These are phyloP conservation scores for Debaryomyces nepalensis DNA, from an alignment of 1,139 yeast species.

Conservation along the genomic window DNA sequence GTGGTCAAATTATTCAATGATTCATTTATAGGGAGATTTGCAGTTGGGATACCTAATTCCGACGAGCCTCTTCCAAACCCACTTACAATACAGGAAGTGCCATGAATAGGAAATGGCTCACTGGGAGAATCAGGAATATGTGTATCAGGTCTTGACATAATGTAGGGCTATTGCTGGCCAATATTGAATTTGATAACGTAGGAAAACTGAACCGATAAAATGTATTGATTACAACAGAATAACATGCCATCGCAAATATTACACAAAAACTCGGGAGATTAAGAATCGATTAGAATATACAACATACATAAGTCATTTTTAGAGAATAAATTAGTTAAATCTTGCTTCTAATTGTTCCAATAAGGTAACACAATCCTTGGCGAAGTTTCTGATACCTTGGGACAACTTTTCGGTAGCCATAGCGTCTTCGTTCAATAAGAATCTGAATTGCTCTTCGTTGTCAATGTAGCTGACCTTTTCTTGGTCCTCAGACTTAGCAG, in stretches of 20 bases:
- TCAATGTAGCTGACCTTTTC: conserved; percentile 82
- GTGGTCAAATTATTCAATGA: conserved; percentile 57
- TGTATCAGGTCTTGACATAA: conserved; percentile 36
- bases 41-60: conserved; percentile 94
- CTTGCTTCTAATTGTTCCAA: conserved; percentile 77
- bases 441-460: conserved; percentile 91
- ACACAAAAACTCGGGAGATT: conserved; percentile 9
- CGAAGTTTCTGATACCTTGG: conserved; percentile 97
- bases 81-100: conserved; percentile 63
- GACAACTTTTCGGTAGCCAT: conserved; percentile 98
- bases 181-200: no score
- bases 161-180: neutral
- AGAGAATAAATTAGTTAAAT: conserved; percentile 39
- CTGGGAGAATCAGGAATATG: conserved; percentile 51
- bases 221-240: neutral
- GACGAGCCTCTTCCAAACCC: conserved; percentile 97
- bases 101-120: conserved; percentile 69
- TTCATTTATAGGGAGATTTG: conserved; percentile 74
- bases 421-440: conserved; percentile 90
- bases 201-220: neutral
- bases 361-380: conserved; percentile 91
- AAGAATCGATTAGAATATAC: no score
- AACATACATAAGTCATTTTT: no score
- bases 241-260: neutral
- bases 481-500: conserved; percentile 53